Base-by-base conservation (phyloP, 2,329 filamentous ascomycete species). In the Pseudogymnoascus sp. region DNA sequence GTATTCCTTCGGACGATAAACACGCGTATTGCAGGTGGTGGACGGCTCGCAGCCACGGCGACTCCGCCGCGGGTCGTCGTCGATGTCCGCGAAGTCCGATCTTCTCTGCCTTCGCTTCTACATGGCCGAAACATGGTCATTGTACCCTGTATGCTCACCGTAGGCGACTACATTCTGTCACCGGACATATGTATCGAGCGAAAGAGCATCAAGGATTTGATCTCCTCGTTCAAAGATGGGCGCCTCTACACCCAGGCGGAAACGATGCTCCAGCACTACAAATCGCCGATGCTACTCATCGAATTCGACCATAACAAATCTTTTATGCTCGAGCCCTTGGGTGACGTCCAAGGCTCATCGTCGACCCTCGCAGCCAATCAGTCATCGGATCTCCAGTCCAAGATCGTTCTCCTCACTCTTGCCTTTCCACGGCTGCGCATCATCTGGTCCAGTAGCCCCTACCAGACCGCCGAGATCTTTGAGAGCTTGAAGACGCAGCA, bases 261-360 rank as follows among this genome's bases (percentile, higher is more conserved):
- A 76, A 87, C 89, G 59, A 98, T 99, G 93, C 89, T 96, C 64
- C 86, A 91, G 73, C 88, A 98, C 77, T 99, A 99, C 83, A 89
- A 89, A 72, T 87, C 78, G 68, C 89, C 92, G 0, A 90, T 98
- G 84, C 85, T 99, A 6, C 84, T 99, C 50, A 98, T 99, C 72
- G 95, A 99, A 75, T 99, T 99, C 74, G 93, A 97, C 74, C 90
- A 96, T 73, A 93, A 96, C 78, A 97, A 96, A 75, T 93, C 91
- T 3, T 99, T 99, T 75, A 98, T 93, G 0, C 86, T 99, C 14
- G 95, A 93, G 74, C 89, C 89, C 0, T 83, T 91, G 70, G 87
- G 88, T 59, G 87, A 89, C 75, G 71, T 88, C 61, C 81, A 82
- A 7, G 81, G 84, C n/a, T 85, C 82, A 62, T 75, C 79, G 63